These are phyloP conservation scores for Dryas alaskensis DNA, from an alignment of 306 rosid genomes.

Conservation along the genomic window DNA sequence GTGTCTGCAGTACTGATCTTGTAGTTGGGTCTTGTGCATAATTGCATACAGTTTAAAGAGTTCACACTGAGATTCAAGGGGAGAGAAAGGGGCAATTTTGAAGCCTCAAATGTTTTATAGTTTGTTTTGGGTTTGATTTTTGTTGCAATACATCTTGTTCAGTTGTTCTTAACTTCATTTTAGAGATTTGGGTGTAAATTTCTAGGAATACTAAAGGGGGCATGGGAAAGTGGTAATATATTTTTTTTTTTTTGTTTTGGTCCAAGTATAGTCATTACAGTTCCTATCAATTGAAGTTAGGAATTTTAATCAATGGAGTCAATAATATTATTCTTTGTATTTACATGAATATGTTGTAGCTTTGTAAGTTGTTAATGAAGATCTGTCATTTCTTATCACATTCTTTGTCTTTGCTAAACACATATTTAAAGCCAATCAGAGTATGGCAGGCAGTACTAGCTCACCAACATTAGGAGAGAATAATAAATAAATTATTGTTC, in stretches of 20 bases:
- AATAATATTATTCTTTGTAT: conserved; percentile 21
- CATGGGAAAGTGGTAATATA: conserved; percentile 19
- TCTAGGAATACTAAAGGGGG: conserved; percentile 16
- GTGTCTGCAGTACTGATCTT: conserved; percentile 38
- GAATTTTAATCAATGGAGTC: conserved; percentile 31
- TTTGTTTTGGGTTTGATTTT: conserved; percentile 26
- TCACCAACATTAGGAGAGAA: conserved; percentile 11
- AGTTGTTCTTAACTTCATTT: background rate
- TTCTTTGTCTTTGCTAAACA: conserved; percentile 6
- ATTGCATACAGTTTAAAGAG: conserved; percentile 19
- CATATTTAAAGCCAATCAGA: conserved; percentile 13
- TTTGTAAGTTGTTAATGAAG: conserved; percentile 16
- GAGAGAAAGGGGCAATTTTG: conserved; percentile 17
- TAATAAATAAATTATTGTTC: conserved; percentile 5
- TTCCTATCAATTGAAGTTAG: conserved; percentile 43
- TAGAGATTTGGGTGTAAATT: conserved; percentile 32
- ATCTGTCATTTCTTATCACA: conserved; percentile 1
- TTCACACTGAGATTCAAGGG: background rate
- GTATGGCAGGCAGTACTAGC: conserved; percentile 28
- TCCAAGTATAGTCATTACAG: conserved; percentile 15
- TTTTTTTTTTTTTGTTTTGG: background rate
- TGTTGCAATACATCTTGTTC: background rate
- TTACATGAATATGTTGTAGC: conserved; percentile 20
- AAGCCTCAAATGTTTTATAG: conserved; percentile 16
- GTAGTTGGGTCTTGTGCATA: conserved; percentile 20